Evolutionary conservation across 805 yeast species (phyloP).

Genomic region (Zygosaccharomyces gambellarensis): DNA sequence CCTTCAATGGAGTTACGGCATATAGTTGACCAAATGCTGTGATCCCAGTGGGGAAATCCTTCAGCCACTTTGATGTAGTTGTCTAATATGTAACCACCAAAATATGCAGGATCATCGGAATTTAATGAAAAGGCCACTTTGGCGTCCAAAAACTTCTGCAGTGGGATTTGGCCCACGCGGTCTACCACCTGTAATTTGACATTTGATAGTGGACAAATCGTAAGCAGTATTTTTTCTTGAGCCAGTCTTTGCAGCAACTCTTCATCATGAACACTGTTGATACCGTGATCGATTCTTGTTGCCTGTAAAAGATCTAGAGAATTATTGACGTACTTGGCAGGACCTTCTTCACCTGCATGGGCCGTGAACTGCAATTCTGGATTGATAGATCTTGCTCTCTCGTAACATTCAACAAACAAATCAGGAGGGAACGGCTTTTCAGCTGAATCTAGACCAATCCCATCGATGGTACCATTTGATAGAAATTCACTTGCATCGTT

Average conservation of each 20-base stretch:
- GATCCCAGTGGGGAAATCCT: constrained; percentile 53
- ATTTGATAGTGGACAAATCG: constrained; percentile 76
- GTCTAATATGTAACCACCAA: constrained; percentile 79
- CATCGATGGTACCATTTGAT: constrained; percentile 57
- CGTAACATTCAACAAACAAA: constrained; percentile 60
- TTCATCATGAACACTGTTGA: constrained; percentile 54
- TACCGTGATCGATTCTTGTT: constrained; percentile 77
- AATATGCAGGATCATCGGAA: constrained; percentile 77
- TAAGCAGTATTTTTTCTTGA: constrained; percentile 49
- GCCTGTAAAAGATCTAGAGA: constrained; percentile 57
- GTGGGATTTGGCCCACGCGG: constrained; percentile 63
- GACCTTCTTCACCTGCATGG: constrained; percentile 90
- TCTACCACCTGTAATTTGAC: constrained; percentile 69
- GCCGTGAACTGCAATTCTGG: constrained; percentile 66
- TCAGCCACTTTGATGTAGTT: constrained; percentile 65
- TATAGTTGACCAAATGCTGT: constrained; percentile 57
- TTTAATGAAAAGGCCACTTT: constrained; percentile 70
- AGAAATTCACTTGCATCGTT: constrained; percentile 48
- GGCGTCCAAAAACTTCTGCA: constrained; percentile 52
- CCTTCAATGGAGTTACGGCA: constrained; percentile 65
- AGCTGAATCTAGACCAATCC: constrained; percentile 77
- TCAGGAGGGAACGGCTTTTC: constrained; percentile 77
- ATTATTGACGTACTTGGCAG: constrained; percentile 56
- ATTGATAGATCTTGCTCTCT: constrained; percentile 41
- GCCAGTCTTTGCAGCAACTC: constrained; percentile 56